A percentile compares a stretch with the other conserved stretches of the same genome.
These are phyloP conservation scores for Furcasterigmium furcatum DNA, from an alignment of 2,329 filamentous ascomycete species.

Conservation along the genomic window DNA sequence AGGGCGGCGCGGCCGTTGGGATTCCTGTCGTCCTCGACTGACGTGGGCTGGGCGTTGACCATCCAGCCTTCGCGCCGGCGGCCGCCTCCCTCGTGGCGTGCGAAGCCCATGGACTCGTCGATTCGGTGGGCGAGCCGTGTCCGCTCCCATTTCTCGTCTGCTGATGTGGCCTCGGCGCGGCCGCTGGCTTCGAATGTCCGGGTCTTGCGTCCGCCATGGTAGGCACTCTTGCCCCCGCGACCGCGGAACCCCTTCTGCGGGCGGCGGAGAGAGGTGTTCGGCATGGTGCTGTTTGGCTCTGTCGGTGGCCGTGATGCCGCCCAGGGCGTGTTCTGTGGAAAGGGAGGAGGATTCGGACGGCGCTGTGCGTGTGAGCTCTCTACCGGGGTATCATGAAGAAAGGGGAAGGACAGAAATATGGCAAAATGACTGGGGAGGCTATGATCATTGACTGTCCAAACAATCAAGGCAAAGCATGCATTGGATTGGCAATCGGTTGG, in stretches of 20 bases:
- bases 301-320: not conserved
- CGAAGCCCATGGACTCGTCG: conserved; percentile 93
- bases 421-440: not conserved
- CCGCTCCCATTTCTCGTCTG: conserved; percentile 90
- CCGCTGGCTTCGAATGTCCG: conserved; percentile 80
- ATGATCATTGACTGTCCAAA: not conserved
- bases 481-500: not conserved
- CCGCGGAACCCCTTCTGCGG: conserved; percentile 65
- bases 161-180: conserved; percentile 79
- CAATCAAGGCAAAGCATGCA: not conserved
- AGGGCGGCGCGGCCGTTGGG: conserved; percentile 84
- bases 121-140: conserved; percentile 80
- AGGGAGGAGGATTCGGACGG: not conserved
- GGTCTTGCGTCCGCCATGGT: conserved; percentile 57
- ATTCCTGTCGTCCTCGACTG: conserved; percentile 79
- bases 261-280: conserved; percentile 56
- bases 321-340: conserved; percentile 2
- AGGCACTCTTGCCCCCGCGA: conserved; percentile 65
- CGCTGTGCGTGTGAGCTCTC: too few relatives aligned
- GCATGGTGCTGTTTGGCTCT: conserved; percentile 39
- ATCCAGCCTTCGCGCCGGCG: conserved; percentile 85
- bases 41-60: conserved; percentile 89
- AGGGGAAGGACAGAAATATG: not conserved
- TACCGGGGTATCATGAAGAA: conserved; percentile 9
- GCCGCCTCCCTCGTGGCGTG: conserved; percentile 85